phyloP scores from a whole-genome alignment of 345 rosid species.

The Hevea brasiliensis region DNA sequence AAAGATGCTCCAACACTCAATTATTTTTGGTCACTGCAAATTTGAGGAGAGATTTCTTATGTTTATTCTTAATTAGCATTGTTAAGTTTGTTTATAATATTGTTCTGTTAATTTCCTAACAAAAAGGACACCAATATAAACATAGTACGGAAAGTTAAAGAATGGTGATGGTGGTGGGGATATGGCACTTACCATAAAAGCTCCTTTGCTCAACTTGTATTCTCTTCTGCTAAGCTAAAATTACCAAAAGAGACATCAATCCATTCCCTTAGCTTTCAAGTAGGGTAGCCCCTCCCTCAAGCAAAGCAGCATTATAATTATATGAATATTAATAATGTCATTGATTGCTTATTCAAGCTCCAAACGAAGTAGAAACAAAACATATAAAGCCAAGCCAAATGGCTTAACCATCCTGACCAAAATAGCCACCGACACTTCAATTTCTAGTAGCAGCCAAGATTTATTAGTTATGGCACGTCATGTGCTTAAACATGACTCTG shows the following conservation, averaged over 20 bases:
- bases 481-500: neutral
- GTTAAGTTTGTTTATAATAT: too few species aligned
- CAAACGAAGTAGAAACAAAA: neutral
- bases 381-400: too few species aligned
- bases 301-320: neutral
- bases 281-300: neutral
- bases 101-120: neutral
- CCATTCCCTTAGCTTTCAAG: neutral
- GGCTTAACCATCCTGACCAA: neutral
- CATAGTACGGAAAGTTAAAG: neutral
- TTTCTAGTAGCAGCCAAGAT: neutral
- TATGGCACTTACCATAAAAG: too few species aligned
- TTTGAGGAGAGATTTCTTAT: too few species aligned
- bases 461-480: neutral
- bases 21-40: too few species aligned
- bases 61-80: too few species aligned
- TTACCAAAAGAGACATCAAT: neutral
- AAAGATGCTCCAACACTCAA: too few species aligned
- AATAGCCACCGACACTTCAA: constrained; percentile 15
- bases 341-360: neutral
- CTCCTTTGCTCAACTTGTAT: too few species aligned
- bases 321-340: neutral
- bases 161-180: neutral
- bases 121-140: neutral
- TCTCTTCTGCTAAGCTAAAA: neutral